These are phyloP conservation scores for Echium plantagineum DNA, from an alignment of 257 asterid species.

Conservation along the genomic window DNA sequence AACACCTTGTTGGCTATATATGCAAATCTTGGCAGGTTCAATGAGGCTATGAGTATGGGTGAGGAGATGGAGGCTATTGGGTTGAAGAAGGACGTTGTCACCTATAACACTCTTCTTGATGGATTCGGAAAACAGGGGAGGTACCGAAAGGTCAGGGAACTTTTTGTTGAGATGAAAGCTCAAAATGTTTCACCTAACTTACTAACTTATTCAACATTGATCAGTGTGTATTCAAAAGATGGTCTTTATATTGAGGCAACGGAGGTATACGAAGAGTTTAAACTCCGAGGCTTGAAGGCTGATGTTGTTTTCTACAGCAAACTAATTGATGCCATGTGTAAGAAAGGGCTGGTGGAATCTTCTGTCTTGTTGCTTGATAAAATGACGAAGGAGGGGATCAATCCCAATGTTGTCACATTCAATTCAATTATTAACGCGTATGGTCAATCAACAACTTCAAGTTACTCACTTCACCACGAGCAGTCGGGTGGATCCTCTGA, in stretches of 20 bases:
- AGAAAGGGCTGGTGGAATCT: constrained; percentile 76
- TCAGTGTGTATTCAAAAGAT: constrained; percentile 78
- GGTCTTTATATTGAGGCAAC: constrained; percentile 56
- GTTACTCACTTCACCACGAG: constrained; percentile 16
- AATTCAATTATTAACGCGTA: constrained; percentile 89
- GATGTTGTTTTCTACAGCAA: constrained; percentile 95
- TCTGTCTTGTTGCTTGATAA: constrained; percentile 69
- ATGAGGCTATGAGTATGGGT: constrained; percentile 64
- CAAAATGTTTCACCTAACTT: constrained; percentile 63
- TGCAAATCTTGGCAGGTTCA: constrained; percentile 78
- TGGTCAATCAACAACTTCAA: constrained; percentile 42
- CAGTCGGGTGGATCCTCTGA: constrained; percentile 25
- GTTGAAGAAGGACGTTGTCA: constrained; percentile 84
- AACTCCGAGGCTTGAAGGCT: constrained; percentile 62
- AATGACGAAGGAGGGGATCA: constrained; percentile 88
- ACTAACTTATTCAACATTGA: constrained; percentile 69
- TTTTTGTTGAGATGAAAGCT: constrained; percentile 59
- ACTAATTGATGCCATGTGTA: constrained; percentile 82
- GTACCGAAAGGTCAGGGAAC: constrained; percentile 61
- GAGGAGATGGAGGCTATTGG: constrained; percentile 91
- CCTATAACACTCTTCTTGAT: constrained; percentile 80
- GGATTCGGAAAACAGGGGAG: constrained; percentile 87
- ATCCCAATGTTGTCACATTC: constrained; percentile 89
- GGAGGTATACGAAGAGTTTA: constrained; percentile 64
- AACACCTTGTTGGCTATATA: constrained; percentile 74